Evolutionary conservation across 805 yeast genomes (phyloP), one percentile per base, ranked within the genome.

Genomic region (Metschnikowia colocasiae): DNA sequence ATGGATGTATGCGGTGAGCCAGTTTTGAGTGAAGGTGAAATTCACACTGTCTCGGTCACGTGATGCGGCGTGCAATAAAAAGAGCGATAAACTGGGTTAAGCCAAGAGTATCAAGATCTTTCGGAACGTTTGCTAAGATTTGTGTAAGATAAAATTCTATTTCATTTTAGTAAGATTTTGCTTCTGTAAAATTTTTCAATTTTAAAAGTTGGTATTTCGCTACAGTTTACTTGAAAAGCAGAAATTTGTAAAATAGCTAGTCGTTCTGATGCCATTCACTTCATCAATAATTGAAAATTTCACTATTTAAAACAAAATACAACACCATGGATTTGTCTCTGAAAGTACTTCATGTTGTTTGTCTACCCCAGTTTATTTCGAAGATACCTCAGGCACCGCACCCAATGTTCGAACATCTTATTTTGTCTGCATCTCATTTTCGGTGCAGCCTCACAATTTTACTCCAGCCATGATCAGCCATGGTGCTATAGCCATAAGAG

Each of bases 1-100:
- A 73, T 73, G 49, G 32, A 20, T n/a, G 32, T 33, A 25, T 32
- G 37, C 34, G 37, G 25, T 25, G 20, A n/a, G 18, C 19, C 9
- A 23, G 19, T 15, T 15, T 36, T 9, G 22, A 20, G 6, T 22
- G 29, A 15, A 40, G 43, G 4, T 32, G 43, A 40, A 40, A 40
- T 31, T 22, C 31, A 22, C 27, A 15, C n/a, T 20, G 36, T 10
- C 30, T 9, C 34, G n/a, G 42, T 39, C 42, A 39, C 42, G 42
- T 39, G 42, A 39, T 30, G 18, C 31, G 12, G 13, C 10, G 10
- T 25, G 27, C 27, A 25, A 25, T 8, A 10, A 25, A 22, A 22
- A 22, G 23, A 22, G 23, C 23, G 23, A 6, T 22, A 22, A 22
- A 4, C 6, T 22, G 23, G 4, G 4, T 22, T 22, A 22, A 22